Percentiles rank a stretch among this genome's conserved stretches.
Conservation (phyloP, 139 green algal species). For the Edaphochlamys debaryana region DNA sequence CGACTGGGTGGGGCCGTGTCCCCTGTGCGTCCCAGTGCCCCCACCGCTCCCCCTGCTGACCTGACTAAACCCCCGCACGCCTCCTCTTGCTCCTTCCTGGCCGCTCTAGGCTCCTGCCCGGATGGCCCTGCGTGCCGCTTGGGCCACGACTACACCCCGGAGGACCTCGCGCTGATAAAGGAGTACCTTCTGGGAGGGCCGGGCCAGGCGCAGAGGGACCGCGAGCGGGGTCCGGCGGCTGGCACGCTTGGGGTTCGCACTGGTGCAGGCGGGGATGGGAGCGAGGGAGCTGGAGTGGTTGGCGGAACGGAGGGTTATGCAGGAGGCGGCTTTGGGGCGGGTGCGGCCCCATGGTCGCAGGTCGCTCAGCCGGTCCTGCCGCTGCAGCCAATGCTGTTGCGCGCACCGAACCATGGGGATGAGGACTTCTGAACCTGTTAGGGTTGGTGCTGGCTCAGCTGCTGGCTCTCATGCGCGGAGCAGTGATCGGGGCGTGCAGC, state of each 20-base stretch:
- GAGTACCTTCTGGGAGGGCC: background rate
- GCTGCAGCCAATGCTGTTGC: constrained; percentile 26
- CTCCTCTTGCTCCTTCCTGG: background rate
- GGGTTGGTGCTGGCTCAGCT: too few species aligned
- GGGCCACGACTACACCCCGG: background rate
- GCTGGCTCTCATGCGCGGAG: too few species aligned
- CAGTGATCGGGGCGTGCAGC: too few species aligned
- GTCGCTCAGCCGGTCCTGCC: too few species aligned
- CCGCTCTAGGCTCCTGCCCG: background rate
- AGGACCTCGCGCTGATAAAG: background rate
- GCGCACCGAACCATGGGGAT: background rate
- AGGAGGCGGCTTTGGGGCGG: background rate
- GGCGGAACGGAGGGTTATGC: background rate
- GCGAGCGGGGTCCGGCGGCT: too few species aligned
- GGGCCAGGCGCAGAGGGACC: background rate
- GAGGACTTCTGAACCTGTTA: constrained; percentile 12
- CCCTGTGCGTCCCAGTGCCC: background rate
- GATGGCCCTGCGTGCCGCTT: background rate
- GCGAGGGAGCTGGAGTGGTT: background rate
- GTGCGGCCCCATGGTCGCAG: background rate
- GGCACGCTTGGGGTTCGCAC: too few species aligned
- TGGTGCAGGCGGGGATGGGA: too few species aligned
- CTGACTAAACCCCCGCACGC: background rate
- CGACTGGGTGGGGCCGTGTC: too few species aligned
- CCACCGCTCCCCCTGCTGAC: background rate